phyloP scores from a whole-genome alignment of 352 stramenopile species.

The Pythium oligandrum region DNA sequence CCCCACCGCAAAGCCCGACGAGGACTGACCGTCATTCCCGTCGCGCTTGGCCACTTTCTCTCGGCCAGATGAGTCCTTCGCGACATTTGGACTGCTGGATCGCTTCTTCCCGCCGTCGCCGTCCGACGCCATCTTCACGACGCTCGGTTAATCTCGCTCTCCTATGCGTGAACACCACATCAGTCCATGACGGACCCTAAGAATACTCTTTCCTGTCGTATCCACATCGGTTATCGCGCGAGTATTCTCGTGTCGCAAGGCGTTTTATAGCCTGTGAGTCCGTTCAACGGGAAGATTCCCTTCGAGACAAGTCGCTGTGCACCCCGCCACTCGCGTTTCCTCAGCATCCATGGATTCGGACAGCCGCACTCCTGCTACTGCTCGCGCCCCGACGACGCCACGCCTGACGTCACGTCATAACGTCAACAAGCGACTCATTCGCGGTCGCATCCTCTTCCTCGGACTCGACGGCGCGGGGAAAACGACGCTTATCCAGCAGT shows the following conservation, averaged over 20 bases:
- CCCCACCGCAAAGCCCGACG: constrained; percentile 2
- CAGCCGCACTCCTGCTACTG: background rate
- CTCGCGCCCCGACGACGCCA: background rate
- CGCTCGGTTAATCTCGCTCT: background rate
- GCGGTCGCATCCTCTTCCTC: constrained; percentile 40
- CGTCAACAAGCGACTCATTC: constrained; percentile 31
- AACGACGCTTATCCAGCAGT: constrained; percentile 44
- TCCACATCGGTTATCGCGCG: too few relatives aligned
- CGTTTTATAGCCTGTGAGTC: too few relatives aligned
- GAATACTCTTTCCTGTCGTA: too few relatives aligned
- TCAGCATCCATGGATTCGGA: constrained; percentile 6
- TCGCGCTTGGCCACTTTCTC: background rate
- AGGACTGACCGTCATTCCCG: background rate
- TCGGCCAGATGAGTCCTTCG: background rate
- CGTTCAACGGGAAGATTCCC: constrained; percentile 33
- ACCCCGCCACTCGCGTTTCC: background rate
- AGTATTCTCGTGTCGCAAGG: too few relatives aligned
- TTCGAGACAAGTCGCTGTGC: constrained; percentile 20
- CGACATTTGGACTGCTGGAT: background rate
- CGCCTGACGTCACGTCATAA: constrained; percentile 17
- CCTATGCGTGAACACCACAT: background rate
- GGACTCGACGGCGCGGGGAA: constrained; percentile 57
- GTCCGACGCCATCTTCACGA: background rate
- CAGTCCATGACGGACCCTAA: too few relatives aligned
- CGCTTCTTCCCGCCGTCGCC: background rate